phyloP scores from a whole-genome alignment of 768 basidiomycete species.

The Tricholoma sp. region DNA sequence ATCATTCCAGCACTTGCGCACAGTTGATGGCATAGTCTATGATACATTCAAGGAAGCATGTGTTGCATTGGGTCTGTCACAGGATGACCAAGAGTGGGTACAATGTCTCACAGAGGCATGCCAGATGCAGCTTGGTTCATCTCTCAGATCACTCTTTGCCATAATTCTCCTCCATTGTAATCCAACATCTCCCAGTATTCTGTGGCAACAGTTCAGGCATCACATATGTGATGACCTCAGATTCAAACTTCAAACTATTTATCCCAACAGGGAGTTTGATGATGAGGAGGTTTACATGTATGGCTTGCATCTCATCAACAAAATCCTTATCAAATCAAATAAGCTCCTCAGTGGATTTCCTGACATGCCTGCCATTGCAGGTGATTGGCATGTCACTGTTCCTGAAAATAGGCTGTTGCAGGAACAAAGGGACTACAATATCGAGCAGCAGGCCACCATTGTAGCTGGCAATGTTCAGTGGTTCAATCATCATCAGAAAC shows the following conservation, averaged over 20 bases:
- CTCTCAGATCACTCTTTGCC: background rate
- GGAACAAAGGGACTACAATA: conserved; percentile 1
- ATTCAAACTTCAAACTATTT: background rate
- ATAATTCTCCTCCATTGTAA: background rate
- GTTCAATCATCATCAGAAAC: conserved; percentile 18
- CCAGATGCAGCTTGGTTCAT: too few species aligned
- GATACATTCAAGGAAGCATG: background rate
- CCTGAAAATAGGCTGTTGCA: background rate
- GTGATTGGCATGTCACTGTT: background rate
- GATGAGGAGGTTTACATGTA: background rate
- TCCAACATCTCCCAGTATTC: background rate
- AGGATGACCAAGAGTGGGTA: background rate
- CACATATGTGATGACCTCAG: background rate
- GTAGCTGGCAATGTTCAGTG: conserved; percentile 5
- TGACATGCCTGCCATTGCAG: background rate
- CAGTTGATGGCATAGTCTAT: background rate
- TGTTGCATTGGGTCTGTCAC: background rate
- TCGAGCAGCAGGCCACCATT: background rate
- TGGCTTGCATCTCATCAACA: background rate
- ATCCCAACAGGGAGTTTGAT: background rate
- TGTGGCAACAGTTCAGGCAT: background rate
- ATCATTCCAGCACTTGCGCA: background rate
- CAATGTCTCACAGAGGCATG: too few species aligned
- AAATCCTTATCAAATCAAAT: background rate
- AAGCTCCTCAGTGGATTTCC: background rate